Evolutionary conservation across 2,329 filamentous ascomycete species (phyloP), one percentile per base, ranked within the genome.

Genomic region (Massarina eburnea): DNA sequence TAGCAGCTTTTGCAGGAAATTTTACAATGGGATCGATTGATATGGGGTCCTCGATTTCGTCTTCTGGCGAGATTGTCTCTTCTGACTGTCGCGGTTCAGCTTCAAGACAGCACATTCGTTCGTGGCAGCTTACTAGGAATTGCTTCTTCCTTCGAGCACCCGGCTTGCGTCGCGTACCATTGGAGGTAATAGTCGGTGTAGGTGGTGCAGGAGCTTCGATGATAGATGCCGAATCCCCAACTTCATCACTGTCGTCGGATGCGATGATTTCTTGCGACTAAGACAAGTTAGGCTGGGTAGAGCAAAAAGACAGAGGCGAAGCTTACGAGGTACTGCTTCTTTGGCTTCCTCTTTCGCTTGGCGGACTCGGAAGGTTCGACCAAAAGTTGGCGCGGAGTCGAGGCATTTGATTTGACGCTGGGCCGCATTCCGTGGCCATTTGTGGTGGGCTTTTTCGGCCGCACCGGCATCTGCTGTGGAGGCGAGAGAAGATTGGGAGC

Each of bases 181-280:
- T 59, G n/a, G 52, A 39, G 22, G 52, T 41, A 34, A 45, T 42
- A 27, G 52, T 45, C 37, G 48, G 50, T 26, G 45, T 33, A 19
- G 54, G 46, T 21, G 49, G 47, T 37, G 41, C 51, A 47, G 45
- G 38, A 33, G 53, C 46, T 24, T 45, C 32, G 9, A 32, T 22
- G 24, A 26, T 6, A 21, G 29, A 27, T 17, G 26, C 27, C 17
- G 33, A 17, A 8, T 42, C 45, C 12, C 61, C 53, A 8, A 41
- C 39, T 21, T 57, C 46, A 18, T 65, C 60, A 48, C 48, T 57
- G 39, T 61, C 53, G n/a, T 63, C 61, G 42, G 58, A 62, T 32
- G 53, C 61, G n/a, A 66, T 54, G 10, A 66, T 48, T 43, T 65
- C 61, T 39, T 64, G 51, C 14, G 63, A 66, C 63, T 66, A 43